Evolutionary conservation across 2,329 filamentous ascomycete species (phyloP).

Genomic region (Alternaria gansuensis): DNA sequence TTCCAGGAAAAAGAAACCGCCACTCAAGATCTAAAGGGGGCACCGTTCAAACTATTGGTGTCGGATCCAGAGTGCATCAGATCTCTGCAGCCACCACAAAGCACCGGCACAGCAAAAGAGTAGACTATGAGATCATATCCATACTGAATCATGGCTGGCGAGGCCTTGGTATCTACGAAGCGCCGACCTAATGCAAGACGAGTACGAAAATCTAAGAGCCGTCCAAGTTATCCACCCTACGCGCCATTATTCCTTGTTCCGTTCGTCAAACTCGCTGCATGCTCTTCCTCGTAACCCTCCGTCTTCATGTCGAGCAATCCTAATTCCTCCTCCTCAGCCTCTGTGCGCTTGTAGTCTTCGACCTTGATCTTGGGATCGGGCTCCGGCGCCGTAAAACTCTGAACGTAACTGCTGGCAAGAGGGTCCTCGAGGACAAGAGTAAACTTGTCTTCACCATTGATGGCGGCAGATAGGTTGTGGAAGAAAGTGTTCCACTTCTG

Average conservation of each 20-base stretch:
- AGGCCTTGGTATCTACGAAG: constrained; percentile 50
- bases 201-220: constrained; percentile 30
- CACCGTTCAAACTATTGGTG: not conserved
- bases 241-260: constrained; percentile 34
- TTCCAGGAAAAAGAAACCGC: not conserved
- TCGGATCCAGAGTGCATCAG: not conserved
- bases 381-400: constrained; percentile 80
- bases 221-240: constrained; percentile 13
- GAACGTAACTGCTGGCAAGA: constrained; percentile 90
- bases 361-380: constrained; percentile 83
- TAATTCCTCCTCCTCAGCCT: constrained; percentile 92
- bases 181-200: constrained; percentile 39
- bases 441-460: constrained; percentile 81
- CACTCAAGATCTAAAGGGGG: not conserved
- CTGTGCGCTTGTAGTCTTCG: constrained; percentile 85
- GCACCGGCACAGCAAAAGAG: constrained; percentile 6
- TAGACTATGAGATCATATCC: constrained; percentile 13
- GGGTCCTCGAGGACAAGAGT: constrained; percentile 86
- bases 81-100: not conserved
- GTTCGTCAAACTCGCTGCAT: constrained; percentile 34
- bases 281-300: constrained; percentile 76
- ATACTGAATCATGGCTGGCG: constrained; percentile 42
- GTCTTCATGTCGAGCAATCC: constrained; percentile 92
- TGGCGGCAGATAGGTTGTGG: constrained; percentile 75
- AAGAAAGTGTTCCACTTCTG: constrained; percentile 85